phyloP scores from a whole-genome alignment of 495 filamentous ascomycete species.

The Neurospora pannonica region DNA sequence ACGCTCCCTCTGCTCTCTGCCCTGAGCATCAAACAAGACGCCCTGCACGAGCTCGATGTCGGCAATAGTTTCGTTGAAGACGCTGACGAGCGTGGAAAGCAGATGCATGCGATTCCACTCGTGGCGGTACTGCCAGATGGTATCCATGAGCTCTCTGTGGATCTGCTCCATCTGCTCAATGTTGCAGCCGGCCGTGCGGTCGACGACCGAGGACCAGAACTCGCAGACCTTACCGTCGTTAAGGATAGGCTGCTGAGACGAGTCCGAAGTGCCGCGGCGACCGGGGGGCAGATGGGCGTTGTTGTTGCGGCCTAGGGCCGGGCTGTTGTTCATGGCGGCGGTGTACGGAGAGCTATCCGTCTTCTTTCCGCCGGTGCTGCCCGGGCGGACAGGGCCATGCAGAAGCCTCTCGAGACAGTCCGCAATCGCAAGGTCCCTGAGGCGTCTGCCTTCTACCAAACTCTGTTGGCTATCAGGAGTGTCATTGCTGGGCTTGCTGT shows the following conservation, averaged over 20 bases:
- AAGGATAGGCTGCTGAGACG: conserved; percentile 45
- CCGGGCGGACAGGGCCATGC: neutral
- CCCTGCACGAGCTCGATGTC: conserved; percentile 69
- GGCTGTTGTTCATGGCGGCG: conserved; percentile 1
- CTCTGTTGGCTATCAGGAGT: conserved; percentile 1
- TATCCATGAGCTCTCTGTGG: conserved; percentile 82
- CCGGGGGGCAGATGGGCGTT: neutral
- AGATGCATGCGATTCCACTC: conserved; percentile 77
- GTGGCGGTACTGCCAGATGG: conserved; percentile 65
- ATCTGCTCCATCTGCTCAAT: conserved; percentile 94
- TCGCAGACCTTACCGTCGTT: conserved; percentile 44
- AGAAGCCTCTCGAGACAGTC: neutral
- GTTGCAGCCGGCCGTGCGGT: conserved; percentile 64
- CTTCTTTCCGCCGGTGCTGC: neutral
- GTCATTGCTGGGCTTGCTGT: conserved; percentile 21
- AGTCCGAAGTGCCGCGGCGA: conserved; percentile 11
- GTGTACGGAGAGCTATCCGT: neutral
- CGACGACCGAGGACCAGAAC: conserved; percentile 50
- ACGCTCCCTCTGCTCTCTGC: neutral
- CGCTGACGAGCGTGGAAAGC: conserved; percentile 45
- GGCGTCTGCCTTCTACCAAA: neutral
- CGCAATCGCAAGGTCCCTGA: neutral
- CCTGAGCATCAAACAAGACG: conserved; percentile 21
- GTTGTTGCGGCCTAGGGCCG: neutral
- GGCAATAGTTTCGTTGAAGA: conserved; percentile 71